Evolutionary conservation across 2,329 filamentous ascomycete genomes (phyloP).

Genomic region (Fusarium acutatum): DNA sequence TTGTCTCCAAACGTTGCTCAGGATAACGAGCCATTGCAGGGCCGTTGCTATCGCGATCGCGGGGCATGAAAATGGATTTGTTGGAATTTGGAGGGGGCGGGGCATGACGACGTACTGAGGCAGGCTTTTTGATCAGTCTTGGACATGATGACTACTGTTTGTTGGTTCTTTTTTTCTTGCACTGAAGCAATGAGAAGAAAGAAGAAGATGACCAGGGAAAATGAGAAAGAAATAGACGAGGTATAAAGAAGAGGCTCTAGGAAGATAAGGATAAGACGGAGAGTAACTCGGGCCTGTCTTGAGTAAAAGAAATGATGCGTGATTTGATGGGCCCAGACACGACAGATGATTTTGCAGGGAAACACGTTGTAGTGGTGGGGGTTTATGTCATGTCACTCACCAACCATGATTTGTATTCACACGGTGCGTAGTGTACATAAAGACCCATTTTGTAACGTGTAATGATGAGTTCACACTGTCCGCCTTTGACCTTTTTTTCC

Average conservation of each 20-base stretch:
- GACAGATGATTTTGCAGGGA: conserved; percentile 36
- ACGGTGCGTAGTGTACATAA: neutral
- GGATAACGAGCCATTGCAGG: conserved; percentile 20
- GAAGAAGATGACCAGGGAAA: conserved; percentile 2
- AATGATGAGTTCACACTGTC: conserved; percentile 7
- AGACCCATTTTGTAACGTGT: neutral
- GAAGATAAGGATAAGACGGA: conserved; percentile 34
- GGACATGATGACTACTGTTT: conserved; percentile 53
- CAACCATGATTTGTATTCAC: conserved; percentile 9
- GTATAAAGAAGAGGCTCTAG: conserved; percentile 18
- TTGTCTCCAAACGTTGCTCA: conserved; percentile 33
- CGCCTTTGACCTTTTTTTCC: neutral
- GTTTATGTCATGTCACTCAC: conserved; percentile 38
- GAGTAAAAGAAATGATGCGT: conserved; percentile 42
- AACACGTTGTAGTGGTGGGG: conserved; percentile 41
- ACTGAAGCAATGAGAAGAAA: conserved; percentile 28
- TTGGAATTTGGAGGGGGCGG: conserved; percentile 39
- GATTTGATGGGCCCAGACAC: conserved; percentile 41
- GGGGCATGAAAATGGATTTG: conserved; percentile 32
- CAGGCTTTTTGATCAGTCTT: conserved; percentile 68
- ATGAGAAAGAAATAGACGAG: conserved; percentile 13
- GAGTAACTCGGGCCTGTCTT: conserved; percentile 25
- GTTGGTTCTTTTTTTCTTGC: conserved; percentile 7
- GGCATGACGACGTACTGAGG: conserved; percentile 61
- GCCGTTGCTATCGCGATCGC: conserved; percentile 28